A percentile compares a stretch with the other conserved stretches of the same genome.
These are phyloP conservation scores for Pyrenophora graminea DNA, from an alignment of 2,329 filamentous ascomycete genomes.

Conservation along the genomic window DNA sequence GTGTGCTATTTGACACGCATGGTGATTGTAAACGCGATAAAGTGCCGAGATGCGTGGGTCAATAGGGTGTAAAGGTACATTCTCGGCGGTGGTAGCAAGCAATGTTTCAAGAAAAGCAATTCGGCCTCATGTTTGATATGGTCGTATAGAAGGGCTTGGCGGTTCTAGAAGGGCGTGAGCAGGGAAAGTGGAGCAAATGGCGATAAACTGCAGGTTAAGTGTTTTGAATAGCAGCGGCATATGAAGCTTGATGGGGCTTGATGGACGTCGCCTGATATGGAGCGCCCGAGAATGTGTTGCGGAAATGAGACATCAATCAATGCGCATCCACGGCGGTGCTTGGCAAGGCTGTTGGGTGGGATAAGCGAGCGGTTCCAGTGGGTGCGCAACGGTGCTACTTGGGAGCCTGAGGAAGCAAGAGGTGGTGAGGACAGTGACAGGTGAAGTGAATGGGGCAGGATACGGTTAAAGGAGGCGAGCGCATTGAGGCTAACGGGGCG, in stretches of 20 bases:
- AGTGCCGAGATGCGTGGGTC: no score
- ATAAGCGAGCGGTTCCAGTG: conserved; percentile 14
- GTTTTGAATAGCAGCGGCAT: conserved; percentile 2
- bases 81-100: not conserved
- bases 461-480: conserved; percentile 4
- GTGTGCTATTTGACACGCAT: not conserved
- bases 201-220: conserved; percentile 1
- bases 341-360: conserved; percentile 13
- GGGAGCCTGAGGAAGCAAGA: not conserved
- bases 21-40: no score
- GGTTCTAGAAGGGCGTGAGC: conserved; percentile 2
- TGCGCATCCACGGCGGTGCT: conserved; percentile 15
- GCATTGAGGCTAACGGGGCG: not conserved
- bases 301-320: conserved; percentile 19
- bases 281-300: not conserved
- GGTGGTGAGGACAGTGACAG: conserved; percentile 2
- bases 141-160: conserved; percentile 1
- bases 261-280: not conserved
- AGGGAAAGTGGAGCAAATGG: not conserved
- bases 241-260: not conserved
- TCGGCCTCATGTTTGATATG: not conserved
- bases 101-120: not conserved
- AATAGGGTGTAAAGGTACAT: not conserved
- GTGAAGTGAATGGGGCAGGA: not conserved
- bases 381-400: not conserved